phyloP scores from a whole-genome alignment of 148 eudicot species.

The Bassia scoparia region DNA sequence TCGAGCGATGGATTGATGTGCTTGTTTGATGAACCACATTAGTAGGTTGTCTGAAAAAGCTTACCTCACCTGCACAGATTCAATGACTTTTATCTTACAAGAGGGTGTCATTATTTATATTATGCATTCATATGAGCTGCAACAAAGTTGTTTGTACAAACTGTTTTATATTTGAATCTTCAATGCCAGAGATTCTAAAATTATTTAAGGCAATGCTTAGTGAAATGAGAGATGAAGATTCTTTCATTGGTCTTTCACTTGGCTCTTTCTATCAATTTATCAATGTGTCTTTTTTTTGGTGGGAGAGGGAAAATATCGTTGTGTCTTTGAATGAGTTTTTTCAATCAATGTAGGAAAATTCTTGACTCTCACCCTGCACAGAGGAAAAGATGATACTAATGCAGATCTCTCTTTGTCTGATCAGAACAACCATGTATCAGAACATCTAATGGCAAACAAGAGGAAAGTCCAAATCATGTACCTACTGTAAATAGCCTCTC shows the following conservation, averaged over 20 bases:
- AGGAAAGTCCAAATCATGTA: conserved; percentile 31
- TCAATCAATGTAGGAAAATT: conserved; percentile 50
- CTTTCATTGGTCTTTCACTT: neutral
- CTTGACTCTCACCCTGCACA: conserved; percentile 66
- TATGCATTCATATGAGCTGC: neutral
- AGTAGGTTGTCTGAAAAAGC: neutral
- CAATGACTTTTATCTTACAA: neutral
- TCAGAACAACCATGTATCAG: conserved; percentile 28
- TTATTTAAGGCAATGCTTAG: too few species aligned
- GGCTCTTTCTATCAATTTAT: neutral
- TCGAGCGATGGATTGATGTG: neutral
- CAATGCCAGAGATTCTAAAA: too few species aligned
- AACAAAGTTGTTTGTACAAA: neutral
- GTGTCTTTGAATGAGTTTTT: neutral
- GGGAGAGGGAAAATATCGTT: too few species aligned
- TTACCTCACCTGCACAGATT: neutral
- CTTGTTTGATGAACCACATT: neutral
- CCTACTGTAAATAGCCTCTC: conserved; percentile 24
- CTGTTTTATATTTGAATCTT: neutral
- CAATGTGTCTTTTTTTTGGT: too few species aligned
- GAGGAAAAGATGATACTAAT: conserved; percentile 43
- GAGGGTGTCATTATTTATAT: neutral
- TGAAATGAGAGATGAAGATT: too few species aligned
- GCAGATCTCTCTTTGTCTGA: conserved; percentile 25
- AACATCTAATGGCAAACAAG: conserved; percentile 26